Conservation (phyloP, 768 basidiomycete genomes). For the Hericium coralloides region DNA sequence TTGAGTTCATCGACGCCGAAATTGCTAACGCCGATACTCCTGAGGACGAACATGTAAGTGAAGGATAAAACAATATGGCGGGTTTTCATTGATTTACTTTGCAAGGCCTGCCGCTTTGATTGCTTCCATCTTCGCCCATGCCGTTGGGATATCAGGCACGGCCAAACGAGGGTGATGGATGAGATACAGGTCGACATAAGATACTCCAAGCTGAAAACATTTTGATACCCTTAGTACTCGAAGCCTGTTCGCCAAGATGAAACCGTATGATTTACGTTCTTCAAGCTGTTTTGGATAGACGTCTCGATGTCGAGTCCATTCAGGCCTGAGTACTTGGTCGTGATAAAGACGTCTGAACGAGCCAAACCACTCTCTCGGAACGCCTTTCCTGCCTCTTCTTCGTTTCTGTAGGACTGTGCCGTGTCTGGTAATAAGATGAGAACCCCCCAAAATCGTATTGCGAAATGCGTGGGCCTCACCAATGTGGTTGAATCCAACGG, state of each 20-base stretch:
- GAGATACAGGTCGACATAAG: conserved; percentile 64
- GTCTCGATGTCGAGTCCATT: conserved; percentile 43
- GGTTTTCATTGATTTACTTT: conserved; percentile 27
- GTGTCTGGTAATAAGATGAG: conserved; percentile 33
- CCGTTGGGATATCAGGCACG: conserved; percentile 47
- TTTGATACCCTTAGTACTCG: neutral
- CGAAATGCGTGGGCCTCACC: conserved; percentile 29
- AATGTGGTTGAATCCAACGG: conserved; percentile 52
- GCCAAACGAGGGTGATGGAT: conserved; percentile 52
- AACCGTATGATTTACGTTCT: conserved; percentile 29
- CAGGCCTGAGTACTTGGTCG: conserved; percentile 53
- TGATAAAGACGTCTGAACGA: conserved; percentile 52
- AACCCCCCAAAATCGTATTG: neutral
- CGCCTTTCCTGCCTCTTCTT: conserved; percentile 43
- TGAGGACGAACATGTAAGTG: conserved; percentile 15
- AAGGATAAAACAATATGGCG: conserved; percentile 1
- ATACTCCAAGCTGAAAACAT: conserved; percentile 44
- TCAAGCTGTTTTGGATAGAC: conserved; percentile 47
- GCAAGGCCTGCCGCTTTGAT: conserved; percentile 46
- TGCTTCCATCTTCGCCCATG: conserved; percentile 57
- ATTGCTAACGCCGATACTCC: conserved; percentile 71
- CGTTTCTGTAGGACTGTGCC: conserved; percentile 53
- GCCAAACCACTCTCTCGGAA: conserved; percentile 44
- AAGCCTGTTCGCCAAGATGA: neutral
- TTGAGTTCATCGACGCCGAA: conserved; percentile 48